phyloP scores from a whole-genome alignment of 1,284 basidiomycete genomes.

The Agroathelia rolfsii region DNA sequence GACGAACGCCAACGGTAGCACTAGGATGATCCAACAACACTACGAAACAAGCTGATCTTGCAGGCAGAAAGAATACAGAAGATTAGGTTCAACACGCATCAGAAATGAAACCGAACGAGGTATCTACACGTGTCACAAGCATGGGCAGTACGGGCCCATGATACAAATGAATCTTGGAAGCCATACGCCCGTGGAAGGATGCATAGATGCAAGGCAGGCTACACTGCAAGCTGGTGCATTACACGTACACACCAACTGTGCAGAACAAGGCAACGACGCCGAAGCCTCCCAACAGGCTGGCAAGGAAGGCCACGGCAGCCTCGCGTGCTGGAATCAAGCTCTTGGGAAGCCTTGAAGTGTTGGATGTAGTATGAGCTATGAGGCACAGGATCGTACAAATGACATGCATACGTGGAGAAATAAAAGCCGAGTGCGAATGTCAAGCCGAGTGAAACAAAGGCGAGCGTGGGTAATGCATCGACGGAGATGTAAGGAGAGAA shows the following conservation, averaged over 20 bases:
- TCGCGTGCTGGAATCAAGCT: constrained; percentile 60
- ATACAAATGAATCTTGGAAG: not conserved
- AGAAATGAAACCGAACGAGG: too few species aligned
- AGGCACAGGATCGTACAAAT: constrained; percentile 8
- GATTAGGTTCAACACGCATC: too few species aligned
- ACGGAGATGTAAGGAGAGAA: constrained; percentile 65
- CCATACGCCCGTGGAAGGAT: too few species aligned
- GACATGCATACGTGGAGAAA: constrained; percentile 69
- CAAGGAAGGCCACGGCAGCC: constrained; percentile 54
- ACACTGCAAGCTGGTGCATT: constrained; percentile 22
- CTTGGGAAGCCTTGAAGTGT: constrained; percentile 54
- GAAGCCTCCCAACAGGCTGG: constrained; percentile 73
- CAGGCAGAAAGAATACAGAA: too few species aligned
- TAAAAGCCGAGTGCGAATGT: constrained; percentile 82
- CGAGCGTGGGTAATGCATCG: constrained; percentile 59
- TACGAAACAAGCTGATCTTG: too few species aligned
- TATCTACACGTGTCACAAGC: constrained; percentile 9
- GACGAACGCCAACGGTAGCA: too few species aligned
- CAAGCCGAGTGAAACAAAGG: constrained; percentile 57
- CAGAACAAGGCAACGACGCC: constrained; percentile 84
- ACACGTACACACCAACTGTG: constrained; percentile 80
- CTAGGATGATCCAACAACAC: too few species aligned
- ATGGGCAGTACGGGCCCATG: constrained; percentile 2
- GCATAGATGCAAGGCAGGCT: too few species aligned
- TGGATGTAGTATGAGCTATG: constrained; percentile 12